Base-by-base conservation (phyloP, 2,329 filamentous ascomycete genomes). In the Orbilia blumenaviensis region DNA sequence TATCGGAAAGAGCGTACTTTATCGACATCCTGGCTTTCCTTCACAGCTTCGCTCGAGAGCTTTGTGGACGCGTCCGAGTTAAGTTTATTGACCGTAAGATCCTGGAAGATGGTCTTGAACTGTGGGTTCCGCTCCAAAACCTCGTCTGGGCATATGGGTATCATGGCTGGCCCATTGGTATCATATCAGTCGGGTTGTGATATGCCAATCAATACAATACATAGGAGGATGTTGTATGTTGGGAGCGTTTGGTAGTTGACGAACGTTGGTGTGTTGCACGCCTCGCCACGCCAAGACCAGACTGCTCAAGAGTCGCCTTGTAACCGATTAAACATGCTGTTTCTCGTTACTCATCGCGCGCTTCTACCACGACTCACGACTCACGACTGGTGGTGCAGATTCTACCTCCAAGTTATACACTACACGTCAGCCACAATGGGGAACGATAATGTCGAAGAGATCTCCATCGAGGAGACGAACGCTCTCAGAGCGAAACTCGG, bases 391-490 rank as follows among this genome's bases (percentile, higher is more conserved):
- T n/a, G 7, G 23, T 50, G 8, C 7, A 23, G 10, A n/a, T 32
- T 12, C 10, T 34, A 10, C 54, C 41, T 25, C 25, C 2, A 23
- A 52, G n/a, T 10, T 41, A 18, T 27, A 50, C 21, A 12, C 25
- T 38, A 25, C 18, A 7, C 14, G 10, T 2, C 14, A 12, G 9
- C 3, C 46, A 63, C 32, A 0, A 77, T 77, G 73, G 66, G 66
- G 52, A 66, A 66, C 34, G 73, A 67, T 16, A 56, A 66, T 14
- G 66, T 67, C 25, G 73, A 72, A 14, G 61, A 66, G 36, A 66
- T 92, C 48, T 90, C 91, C 27, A 94, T 98, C 81, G 92, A 96
- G 83, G 93, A 97, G 86, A 93, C 92, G 79, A 98, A 98, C 85
- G 92, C 94, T 82, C 91, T 97, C 81, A 93, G 94, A 81, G 87